Evolutionary conservation across 1,284 basidiomycete species (phyloP), one percentile per base, ranked within the genome.

Genomic region (Pascua guehoae): DNA sequence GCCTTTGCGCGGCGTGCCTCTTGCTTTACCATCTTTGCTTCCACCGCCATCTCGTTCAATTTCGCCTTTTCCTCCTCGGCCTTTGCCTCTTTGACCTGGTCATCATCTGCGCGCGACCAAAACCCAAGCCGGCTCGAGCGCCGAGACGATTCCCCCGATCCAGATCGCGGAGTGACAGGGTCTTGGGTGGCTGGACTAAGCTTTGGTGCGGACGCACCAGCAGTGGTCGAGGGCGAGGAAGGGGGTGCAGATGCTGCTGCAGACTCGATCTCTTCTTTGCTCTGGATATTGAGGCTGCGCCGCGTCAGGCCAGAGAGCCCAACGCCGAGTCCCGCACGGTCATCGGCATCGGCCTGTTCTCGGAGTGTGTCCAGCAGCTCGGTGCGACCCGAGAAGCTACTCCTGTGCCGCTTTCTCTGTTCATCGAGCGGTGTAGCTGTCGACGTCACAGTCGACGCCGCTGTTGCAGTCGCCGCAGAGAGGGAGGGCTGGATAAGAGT

Each of bases 41-140:
- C 69, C 17, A 74, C 70, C 42, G 65, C 69, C 24, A 67, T 63
- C 54, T 75, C 73, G n/a, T 67, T 57, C 16, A 71, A 58, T 47
- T 62, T 51, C 18, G 66, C 66, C 39, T 54, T 49, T 24, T 65
- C 37, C 24, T 68, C 61, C 40, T 61, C 56, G 7, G 59, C 48
- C 17, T 38, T 47, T 12, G 48, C 53, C 12, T 55, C 44, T n/a
- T 32, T 32, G 24, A 32, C 24, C 24, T 32, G 24, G 24, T 32
- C 57, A 18, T 37, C 17, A 16, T 49, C 16, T 17, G 18, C 32
- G 37, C 43, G 46, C 15, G 42, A 48, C 56, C 56, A 51, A 24
- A 51, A 54, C 16, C 51, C 48, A 36, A 43, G 43, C n/a, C 59
- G 42, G 37, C 53, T 47, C 12, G 47, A 49, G 16, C 24, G 24